Base-by-base conservation (phyloP, 2,329 filamentous ascomycete genomes). In the Dryadomyces sulphureus region DNA sequence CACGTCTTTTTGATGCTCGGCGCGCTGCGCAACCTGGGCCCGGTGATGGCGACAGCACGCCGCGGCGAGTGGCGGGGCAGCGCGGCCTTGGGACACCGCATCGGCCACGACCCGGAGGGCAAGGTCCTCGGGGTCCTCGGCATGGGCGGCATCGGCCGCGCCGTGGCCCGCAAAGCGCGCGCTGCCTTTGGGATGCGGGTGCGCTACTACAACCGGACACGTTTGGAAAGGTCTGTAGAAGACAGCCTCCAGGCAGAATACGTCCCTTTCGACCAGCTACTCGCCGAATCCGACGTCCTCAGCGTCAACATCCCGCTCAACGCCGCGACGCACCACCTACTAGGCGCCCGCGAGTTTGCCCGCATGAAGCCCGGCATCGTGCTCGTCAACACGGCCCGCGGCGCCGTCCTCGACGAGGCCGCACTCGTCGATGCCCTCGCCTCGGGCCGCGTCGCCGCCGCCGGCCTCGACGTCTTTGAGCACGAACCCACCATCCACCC, bases 1-100 rank as follows among this genome's bases (percentile, higher is more conserved):
- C 82, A 75, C 56, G 79, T 93, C 58, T 94, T 87, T 59, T 70
- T 94, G 4, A 79, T 93, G 52, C 68, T 94, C 41, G 87, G 86
- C 16, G 82, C 85, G 8, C 68, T 94, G 49, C 73, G 87, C 43
- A 81, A 83, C 57, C 79, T 90, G 56, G 79, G 81, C 56, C 63
- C 69, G 2, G 70, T 75, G 43, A 82, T 92, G 69, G 57, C 70
- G 4, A 68, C 73, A 12, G 68, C 90, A 9, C 76, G 86, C 32
- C 65, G 70, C 20, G 78, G 80, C 1, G 65, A 75, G 48, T 93
- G 84, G 81, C 71, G 76, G 45, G 83, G 82, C 4, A 59, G n/a
- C 7, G 12, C 24, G 8, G 20, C 20, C 70, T 73, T 1, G 69
- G n/a, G n/a, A n/a, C n/a, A 79, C 1, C 64, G 78, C 6, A 12